Evolutionary conservation across 805 yeast genomes (phyloP).

Genomic region (Candida fluviatilis): DNA sequence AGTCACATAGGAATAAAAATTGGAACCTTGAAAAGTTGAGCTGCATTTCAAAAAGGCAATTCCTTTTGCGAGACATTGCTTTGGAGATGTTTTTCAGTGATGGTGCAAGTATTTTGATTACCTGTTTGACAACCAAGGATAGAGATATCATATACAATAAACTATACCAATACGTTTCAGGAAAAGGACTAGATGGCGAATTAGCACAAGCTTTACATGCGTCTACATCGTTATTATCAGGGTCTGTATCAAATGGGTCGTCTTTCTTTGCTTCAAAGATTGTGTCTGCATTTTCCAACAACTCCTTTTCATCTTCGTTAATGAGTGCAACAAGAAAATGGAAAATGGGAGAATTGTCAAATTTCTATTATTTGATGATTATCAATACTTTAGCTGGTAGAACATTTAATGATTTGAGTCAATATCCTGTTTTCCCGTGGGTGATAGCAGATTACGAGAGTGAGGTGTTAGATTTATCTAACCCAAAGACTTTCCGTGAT

Average conservation of each 20-base stretch:
- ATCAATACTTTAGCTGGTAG: constrained; percentile 84
- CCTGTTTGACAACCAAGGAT: constrained; percentile 49
- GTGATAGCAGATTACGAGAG: constrained; percentile 80
- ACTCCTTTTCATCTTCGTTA: constrained; percentile 11
- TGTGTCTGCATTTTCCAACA: constrained; percentile 36
- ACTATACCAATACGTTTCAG: constrained; percentile 46
- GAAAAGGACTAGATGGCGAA: constrained; percentile 50
- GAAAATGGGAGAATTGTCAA: constrained; percentile 75
- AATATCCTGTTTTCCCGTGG: constrained; percentile 92
- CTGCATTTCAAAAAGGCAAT: constrained; percentile 69
- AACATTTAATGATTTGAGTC: constrained; percentile 84
- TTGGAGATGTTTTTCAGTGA: constrained; percentile 71
- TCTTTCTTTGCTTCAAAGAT: constrained; percentile 24
- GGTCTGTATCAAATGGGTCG: constrained; percentile 39
- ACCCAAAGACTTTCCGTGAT: constrained; percentile 67
- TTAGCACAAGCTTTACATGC: constrained; percentile 50
- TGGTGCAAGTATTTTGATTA: constrained; percentile 67
- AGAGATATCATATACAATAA: constrained; percentile 55
- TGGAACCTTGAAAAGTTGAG: constrained; percentile 63
- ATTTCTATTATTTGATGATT: constrained; percentile 76
- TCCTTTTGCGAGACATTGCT: constrained; percentile 75
- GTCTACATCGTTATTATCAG: constrained; percentile 32
- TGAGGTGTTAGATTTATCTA: constrained; percentile 57
- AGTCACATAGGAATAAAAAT: constrained; percentile 43
- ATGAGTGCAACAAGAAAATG: constrained; percentile 62